phyloP scores from a whole-genome alignment of 2,329 filamentous ascomycete species.

The Chrysoporthe cubensis region DNA sequence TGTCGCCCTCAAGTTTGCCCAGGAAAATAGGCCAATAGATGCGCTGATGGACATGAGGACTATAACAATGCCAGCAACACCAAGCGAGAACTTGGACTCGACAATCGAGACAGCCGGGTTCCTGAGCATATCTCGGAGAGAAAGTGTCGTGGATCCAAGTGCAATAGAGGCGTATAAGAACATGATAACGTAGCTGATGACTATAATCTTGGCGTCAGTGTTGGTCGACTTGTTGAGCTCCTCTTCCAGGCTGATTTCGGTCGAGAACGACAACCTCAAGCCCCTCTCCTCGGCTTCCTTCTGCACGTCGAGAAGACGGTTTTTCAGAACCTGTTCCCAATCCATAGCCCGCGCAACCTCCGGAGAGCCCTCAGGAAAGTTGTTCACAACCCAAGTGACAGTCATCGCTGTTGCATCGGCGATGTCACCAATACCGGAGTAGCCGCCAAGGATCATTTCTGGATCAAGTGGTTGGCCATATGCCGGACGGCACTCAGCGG shows the following conservation, averaged over 20 bases:
- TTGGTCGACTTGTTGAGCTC: constrained; percentile 98
- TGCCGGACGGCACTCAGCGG: constrained; percentile 82
- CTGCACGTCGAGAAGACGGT: constrained; percentile 76
- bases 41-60: constrained; percentile 97
- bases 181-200: constrained; percentile 98
- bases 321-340: constrained; percentile 82
- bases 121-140: constrained; percentile 73
- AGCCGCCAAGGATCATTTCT: constrained; percentile 84
- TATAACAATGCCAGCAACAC: constrained; percentile 92
- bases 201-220: constrained; percentile 94
- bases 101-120: constrained; percentile 87
- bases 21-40: constrained; percentile 93
- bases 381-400: constrained; percentile 93
- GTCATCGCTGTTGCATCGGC: constrained; percentile 79
- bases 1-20: constrained; percentile 88
- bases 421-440: constrained; percentile 65
- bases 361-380: constrained; percentile 71
- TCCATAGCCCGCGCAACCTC: constrained; percentile 78
- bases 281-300: constrained; percentile 77
- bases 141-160: constrained; percentile 84
- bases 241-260: constrained; percentile 91
- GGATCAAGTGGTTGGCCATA: constrained; percentile 90
- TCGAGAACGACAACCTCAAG: constrained; percentile 88
- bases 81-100: constrained; percentile 94
- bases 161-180: constrained; percentile 95